phyloP scores from a whole-genome alignment of 257 asterid genomes.

The Fraxinus pennsylvanica region DNA sequence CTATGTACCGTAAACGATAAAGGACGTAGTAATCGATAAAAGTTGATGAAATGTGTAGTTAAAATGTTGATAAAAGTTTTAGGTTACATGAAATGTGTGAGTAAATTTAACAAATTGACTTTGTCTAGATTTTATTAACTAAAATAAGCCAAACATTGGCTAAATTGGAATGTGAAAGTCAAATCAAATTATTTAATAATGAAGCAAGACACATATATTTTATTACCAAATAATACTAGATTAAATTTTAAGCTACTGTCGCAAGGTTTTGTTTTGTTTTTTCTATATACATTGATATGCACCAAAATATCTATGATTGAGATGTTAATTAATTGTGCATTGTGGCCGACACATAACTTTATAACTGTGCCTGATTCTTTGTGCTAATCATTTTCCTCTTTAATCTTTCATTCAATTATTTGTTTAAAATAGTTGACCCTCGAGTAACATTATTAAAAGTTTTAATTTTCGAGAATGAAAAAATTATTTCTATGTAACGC shows the following conservation, averaged over 20 bases:
- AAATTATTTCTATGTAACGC: no score
- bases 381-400: background rate
- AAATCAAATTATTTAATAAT: no score
- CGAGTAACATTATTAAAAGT: background rate
- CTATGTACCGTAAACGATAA: no score
- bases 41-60: no score
- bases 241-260: background rate
- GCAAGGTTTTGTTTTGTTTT: background rate
- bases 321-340: background rate
- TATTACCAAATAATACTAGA: background rate
- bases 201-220: background rate
- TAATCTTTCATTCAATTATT: background rate
- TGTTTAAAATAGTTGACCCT: background rate
- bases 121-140: no score
- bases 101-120: no score
- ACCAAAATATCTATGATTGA: background rate
- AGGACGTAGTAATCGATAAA: no score
- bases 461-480: no score
- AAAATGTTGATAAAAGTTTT: no score
- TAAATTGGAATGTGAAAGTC: background rate
- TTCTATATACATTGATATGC: background rate
- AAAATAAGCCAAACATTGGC: no score
- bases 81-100: no score
- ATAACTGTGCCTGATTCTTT: background rate
- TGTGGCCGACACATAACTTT: slow-evolving; percentile 27